A percentile compares a stretch with the other conserved stretches of the same genome.
phyloP scores from a whole-genome alignment of 179 eudicot genomes.

The Actinidia polygama region DNA sequence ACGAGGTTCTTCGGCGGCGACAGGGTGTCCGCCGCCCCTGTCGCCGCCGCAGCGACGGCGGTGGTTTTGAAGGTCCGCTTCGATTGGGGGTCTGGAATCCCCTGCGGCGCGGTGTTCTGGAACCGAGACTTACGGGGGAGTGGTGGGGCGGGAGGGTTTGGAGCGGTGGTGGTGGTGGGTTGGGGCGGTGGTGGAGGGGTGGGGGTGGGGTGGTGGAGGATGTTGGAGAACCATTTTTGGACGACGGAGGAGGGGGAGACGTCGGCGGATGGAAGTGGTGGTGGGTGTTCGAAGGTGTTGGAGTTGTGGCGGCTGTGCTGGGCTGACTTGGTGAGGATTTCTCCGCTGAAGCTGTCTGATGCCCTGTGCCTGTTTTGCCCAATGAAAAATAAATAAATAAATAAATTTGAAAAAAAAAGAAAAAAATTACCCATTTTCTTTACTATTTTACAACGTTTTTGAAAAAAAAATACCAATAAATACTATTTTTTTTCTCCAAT shows the following conservation, averaged over 20 bases:
- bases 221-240: constrained; percentile 48
- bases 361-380: constrained; percentile 38
- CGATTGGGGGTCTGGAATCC: constrained; percentile 25
- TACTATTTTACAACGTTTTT: too few relatives aligned
- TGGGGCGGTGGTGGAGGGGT: constrained; percentile 12
- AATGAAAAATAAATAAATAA: too few relatives aligned
- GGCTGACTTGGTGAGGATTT: constrained; percentile 45
- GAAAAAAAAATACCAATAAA: too few relatives aligned
- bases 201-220: constrained; percentile 33
- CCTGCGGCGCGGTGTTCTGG: constrained; percentile 34
- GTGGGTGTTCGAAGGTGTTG: constrained; percentile 6
- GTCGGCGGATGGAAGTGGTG: constrained; percentile 15
- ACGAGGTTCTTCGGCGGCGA: constrained; percentile 47
- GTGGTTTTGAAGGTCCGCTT: constrained; percentile 28
- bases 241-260: constrained; percentile 34
- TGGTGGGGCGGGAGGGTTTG: constrained; percentile 22
- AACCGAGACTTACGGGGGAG: constrained; percentile 44
- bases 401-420: too few relatives aligned
- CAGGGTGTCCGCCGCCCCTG: constrained; percentile 16
- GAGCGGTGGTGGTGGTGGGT: constrained; percentile 23
- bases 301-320: constrained; percentile 40
- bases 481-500: too few relatives aligned
- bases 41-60: background rate
- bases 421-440: too few relatives aligned
- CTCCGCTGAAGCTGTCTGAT: constrained; percentile 40